A percentile compares a stretch with the other conserved stretches of the same genome.
Evolutionary conservation across 805 yeast species (phyloP).

Genomic region (Myxozyma neglecta): DNA sequence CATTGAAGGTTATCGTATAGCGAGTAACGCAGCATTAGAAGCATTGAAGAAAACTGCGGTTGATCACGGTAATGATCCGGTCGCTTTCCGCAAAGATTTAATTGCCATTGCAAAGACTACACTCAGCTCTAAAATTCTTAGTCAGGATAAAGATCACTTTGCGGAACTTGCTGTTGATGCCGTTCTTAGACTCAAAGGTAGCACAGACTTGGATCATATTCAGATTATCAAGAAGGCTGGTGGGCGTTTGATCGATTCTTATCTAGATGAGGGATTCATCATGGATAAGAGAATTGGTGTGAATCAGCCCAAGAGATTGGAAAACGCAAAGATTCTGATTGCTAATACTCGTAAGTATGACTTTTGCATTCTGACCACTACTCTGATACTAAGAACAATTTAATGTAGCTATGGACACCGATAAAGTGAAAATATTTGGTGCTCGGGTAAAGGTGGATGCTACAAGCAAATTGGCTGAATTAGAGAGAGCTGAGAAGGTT

Average conservation of each 20-base stretch:
- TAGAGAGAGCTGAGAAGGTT: conserved; percentile 83
- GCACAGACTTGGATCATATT: conserved; percentile 85
- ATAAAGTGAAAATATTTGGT: conserved; percentile 95
- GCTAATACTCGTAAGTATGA: conserved; percentile 76
- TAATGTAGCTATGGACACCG: conserved; percentile 70
- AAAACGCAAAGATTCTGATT: conserved; percentile 81
- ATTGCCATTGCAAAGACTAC: conserved; percentile 90
- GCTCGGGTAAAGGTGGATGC: conserved; percentile 97
- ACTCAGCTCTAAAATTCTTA: conserved; percentile 83
- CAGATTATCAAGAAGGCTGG: conserved; percentile 93
- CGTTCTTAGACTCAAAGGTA: conserved; percentile 78
- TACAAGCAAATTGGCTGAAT: conserved; percentile 88
- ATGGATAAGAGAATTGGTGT: conserved; percentile 90
- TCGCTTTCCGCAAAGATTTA: conserved; percentile 70
- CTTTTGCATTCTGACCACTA: not conserved
- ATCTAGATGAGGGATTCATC: conserved; percentile 93
- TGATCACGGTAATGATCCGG: conserved; percentile 62
- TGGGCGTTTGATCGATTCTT: conserved; percentile 87
- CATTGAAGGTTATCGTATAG: conserved; percentile 92
- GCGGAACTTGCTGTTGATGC: conserved; percentile 93
- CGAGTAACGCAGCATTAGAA: conserved; percentile 75
- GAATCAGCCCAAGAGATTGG: conserved; percentile 82
- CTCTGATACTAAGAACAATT: too few relatives aligned
- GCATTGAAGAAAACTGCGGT: conserved; percentile 79
- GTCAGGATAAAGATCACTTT: conserved; percentile 92